These are phyloP conservation scores for Phyllosticta capitalensis DNA, from an alignment of 2,329 filamentous ascomycete species.

Conservation along the genomic window DNA sequence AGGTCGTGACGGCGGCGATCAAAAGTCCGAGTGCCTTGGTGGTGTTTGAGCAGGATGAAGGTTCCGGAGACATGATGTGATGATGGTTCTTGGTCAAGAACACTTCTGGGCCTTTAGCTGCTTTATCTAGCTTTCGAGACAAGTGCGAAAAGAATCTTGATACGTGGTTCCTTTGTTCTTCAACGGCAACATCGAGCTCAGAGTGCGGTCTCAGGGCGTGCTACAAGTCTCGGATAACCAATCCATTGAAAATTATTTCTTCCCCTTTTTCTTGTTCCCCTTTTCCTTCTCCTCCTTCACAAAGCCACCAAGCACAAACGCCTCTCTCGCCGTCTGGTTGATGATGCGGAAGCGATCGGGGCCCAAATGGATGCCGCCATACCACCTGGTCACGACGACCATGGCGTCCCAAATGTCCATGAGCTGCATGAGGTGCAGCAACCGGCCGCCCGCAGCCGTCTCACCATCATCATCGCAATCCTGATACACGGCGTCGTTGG, in stretches of 20 bases:
- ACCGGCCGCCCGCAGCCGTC: conserved; percentile 74
- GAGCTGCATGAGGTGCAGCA: conserved; percentile 85
- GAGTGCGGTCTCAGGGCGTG: not conserved
- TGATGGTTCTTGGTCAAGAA: too few relatives aligned
- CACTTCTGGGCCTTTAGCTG: too few relatives aligned
- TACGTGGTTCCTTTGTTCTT: too few relatives aligned
- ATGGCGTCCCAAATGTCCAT: conserved; percentile 92
- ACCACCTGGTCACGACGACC: conserved; percentile 92
- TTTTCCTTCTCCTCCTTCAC: conserved; percentile 43
- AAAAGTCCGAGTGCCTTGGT: too few relatives aligned
- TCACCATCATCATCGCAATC: conserved; percentile 97
- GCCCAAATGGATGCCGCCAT: conserved; percentile 81
- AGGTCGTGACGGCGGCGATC: too few relatives aligned
- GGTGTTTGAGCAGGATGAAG: too few relatives aligned
- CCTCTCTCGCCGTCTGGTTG: conserved; percentile 76
- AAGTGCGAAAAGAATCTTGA: too few relatives aligned
- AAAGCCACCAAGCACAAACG: conserved; percentile 67
- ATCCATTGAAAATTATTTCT: not conserved
- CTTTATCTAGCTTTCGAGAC: too few relatives aligned
- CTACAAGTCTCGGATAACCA: not conserved
- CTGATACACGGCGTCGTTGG: conserved; percentile 54
- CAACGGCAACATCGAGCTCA: too few relatives aligned
- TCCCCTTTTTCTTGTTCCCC: conserved; percentile 23
- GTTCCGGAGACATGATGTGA: too few relatives aligned
- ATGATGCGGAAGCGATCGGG: conserved; percentile 86